Conservation (phyloP, 2,329 filamentous ascomycete species). For the Rachicladosporium sp. region DNA sequence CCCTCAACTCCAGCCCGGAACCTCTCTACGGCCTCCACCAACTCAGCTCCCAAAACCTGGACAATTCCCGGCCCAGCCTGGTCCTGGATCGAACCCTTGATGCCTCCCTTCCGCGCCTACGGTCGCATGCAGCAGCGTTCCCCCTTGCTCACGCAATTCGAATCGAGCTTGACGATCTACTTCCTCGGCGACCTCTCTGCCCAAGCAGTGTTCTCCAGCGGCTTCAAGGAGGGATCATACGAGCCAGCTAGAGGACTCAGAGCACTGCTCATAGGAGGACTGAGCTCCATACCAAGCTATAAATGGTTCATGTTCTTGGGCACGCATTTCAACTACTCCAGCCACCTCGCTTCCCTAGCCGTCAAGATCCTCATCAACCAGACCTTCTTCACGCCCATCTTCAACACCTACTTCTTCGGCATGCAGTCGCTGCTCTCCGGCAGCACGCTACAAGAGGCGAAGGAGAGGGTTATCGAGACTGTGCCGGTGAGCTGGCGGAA, state of each 20-base stretch:
- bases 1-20: slow-evolving; percentile 6
- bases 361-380: slow-evolving; percentile 76
- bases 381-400: slow-evolving; percentile 59
- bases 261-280: slow-evolving; percentile 60
- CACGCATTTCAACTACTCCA: slow-evolving; percentile 71
- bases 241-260: slow-evolving; percentile 57
- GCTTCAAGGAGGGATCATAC: slow-evolving; percentile 37
- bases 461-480: slow-evolving; percentile 59
- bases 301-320: slow-evolving; percentile 76
- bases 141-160: slow-evolving; percentile 70
- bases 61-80: slow-evolving; percentile 32
- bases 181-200: slow-evolving; percentile 65
- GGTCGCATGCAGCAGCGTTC: slow-evolving; percentile 56
- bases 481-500: slow-evolving; percentile 68
- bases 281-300: slow-evolving; percentile 65
- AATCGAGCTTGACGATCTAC: slow-evolving; percentile 65
- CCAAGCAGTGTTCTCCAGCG: slow-evolving; percentile 45
- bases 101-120: slow-evolving; percentile 43
- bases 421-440: slow-evolving; percentile 43
- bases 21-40: slow-evolving; percentile 6
- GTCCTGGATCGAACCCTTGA: slow-evolving; percentile 36
- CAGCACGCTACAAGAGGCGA: slow-evolving; percentile 49
- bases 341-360: slow-evolving; percentile 55
- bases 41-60: slow-evolving; percentile 4
- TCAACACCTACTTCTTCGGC: slow-evolving; percentile 41